A percentile compares a stretch with the other conserved stretches of the same genome.
phyloP scores from a whole-genome alignment of 257 asterid species.

The Forsythia viridissima region DNA sequence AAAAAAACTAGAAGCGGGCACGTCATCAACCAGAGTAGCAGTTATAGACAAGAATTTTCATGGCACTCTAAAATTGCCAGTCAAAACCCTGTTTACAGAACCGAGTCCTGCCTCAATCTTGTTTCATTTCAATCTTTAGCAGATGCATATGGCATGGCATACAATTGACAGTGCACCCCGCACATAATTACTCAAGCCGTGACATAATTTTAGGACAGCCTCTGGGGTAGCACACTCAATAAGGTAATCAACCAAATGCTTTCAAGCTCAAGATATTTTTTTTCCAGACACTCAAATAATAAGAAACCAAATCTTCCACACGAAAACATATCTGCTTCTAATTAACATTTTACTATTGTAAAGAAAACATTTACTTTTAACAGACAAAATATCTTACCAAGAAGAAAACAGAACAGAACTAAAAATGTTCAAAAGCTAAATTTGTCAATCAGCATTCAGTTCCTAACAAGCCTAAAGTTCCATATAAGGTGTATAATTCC shows the following conservation, averaged over 20 bases:
- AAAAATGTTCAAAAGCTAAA: neutral
- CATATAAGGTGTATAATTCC: conserved; percentile 14
- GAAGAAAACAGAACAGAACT: conserved; percentile 1
- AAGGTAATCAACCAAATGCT: neutral
- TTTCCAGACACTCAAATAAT: neutral
- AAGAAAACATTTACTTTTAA: neutral
- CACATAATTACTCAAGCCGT: neutral
- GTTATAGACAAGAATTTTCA: no score
- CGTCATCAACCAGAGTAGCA: no score
- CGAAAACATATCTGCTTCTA: neutral
- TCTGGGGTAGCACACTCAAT: neutral
- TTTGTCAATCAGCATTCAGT: neutral
- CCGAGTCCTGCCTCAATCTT: neutral
- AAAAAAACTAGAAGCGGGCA: no score
- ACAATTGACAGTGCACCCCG: neutral
- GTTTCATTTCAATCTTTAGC: conserved; percentile 3
- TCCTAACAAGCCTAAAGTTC: conserved; percentile 15
- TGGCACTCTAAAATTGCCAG: no score
- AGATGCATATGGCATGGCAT: neutral
- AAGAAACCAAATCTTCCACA: conserved; percentile 7
- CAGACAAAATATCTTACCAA: conserved; percentile 13
- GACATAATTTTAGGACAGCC: neutral
- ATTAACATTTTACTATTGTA: neutral
- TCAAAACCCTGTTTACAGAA: neutral
- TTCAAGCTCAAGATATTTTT: neutral